Base-by-base conservation (phyloP, 1,284 basidiomycete species). In the Apiotrichum siamense region DNA sequence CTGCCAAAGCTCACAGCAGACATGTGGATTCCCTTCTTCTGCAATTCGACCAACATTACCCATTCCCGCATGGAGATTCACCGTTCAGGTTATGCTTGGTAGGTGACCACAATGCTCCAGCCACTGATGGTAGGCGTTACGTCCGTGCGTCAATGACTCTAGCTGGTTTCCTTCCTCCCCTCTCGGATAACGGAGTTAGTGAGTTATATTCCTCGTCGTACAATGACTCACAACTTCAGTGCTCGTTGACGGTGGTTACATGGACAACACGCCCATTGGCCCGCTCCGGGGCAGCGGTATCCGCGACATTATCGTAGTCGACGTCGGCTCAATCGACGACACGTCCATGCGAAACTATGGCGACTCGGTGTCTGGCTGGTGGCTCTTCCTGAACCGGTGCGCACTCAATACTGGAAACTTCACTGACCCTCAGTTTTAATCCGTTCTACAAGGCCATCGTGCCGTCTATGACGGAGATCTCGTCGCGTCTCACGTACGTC, bases 11-110 rank as follows among this genome's bases (percentile, higher is more conserved):
- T 43, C 45, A 49, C 50, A 24, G 2, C 46, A 75, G 91, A 96
- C 74, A 94, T 96, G 86, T 98, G 94, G 96, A 79, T 98, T 4
- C 94, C 96, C 2, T 99, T 86, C 77, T 99, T 93, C 76, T 96
- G 91, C 75, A 97, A 97, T 66, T 92, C 93, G 7, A 97, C 96
- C n/a, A 97, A 97, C 67, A 97, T 99, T 69, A 93, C 87, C 45
- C 91, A 88, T 52, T 96, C 91, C 11, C 81, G 85, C 6, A 97
- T 98, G 92, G 92, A 97, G 69, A 86, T 97, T 36, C 96, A 99
- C 66, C 88, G 94, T 55, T 89, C 88, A 6, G 93, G 93, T 11
- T 97, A 97, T 75, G 90, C 90, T 15, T 93, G 90, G 90, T 79
- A 84, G 64, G 65, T 60, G 47, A 7, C 18, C n/a, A 27, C 12